These are phyloP conservation scores for Trametes villosa DNA, from an alignment of 768 basidiomycete species.

Conservation along the genomic window DNA sequence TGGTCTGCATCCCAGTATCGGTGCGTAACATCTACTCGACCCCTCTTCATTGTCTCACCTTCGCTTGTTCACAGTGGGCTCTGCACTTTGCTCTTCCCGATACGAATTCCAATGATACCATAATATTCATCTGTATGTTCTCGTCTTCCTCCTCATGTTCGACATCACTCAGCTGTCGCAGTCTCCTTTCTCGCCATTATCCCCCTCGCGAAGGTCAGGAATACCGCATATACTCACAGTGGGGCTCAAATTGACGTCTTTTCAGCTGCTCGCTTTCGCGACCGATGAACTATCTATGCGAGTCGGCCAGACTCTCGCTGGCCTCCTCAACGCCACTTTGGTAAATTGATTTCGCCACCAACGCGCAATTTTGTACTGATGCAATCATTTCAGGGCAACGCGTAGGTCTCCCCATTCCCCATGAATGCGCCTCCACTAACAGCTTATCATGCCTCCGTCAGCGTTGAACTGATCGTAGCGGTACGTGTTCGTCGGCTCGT, in stretches of 20 bases:
- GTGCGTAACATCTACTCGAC: slow-evolving; percentile 40
- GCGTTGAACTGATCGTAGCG: slow-evolving; percentile 49
- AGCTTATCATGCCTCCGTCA: slow-evolving; percentile 15
- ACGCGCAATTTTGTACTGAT: not conserved
- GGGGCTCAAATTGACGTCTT: not conserved
- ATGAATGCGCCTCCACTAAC: slow-evolving; percentile 1
- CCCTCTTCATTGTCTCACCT: not conserved
- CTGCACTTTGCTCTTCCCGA: slow-evolving; percentile 61
- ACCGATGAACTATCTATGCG: slow-evolving; percentile 85
- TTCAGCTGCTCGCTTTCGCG: slow-evolving; percentile 76
- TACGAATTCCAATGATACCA: slow-evolving; percentile 49
- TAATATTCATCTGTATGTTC: slow-evolving; percentile 74
- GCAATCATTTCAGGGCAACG: slow-evolving; percentile 30
- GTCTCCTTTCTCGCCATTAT: slow-evolving; percentile 84
- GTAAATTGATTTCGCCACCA: slow-evolving; percentile 41
- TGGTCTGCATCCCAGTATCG: slow-evolving; percentile 73
- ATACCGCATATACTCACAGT: not conserved
- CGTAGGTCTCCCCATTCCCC: slow-evolving; percentile 24
- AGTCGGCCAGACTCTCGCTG: slow-evolving; percentile 83
- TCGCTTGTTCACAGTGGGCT: slow-evolving; percentile 61
- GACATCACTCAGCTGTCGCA: slow-evolving; percentile 29
- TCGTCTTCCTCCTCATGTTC: not conserved
- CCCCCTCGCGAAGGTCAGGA: slow-evolving; percentile 74
- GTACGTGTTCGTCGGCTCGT: slow-evolving; percentile 31
- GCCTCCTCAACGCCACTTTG: slow-evolving; percentile 83